phyloP scores from a whole-genome alignment of 768 basidiomycete species.

The Pleurotus pulmonarius region DNA sequence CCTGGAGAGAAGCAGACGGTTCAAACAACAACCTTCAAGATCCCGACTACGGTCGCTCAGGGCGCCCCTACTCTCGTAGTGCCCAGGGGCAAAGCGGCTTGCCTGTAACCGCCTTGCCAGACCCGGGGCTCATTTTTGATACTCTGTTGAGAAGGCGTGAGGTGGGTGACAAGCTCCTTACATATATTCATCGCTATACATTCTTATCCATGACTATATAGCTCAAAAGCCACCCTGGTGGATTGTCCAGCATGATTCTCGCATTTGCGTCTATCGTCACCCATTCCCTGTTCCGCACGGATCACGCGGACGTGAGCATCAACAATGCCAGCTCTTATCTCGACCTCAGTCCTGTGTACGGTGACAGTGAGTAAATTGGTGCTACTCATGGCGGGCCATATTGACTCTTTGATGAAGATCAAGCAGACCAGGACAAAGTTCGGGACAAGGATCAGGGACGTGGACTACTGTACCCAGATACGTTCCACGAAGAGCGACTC shows the following conservation, averaged over 20 bases:
- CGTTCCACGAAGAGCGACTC: slow-evolving; percentile 49
- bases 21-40: slow-evolving; percentile 43
- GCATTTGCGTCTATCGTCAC: slow-evolving; percentile 65
- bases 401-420: slow-evolving; percentile 19
- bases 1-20: slow-evolving; percentile 47
- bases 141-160: slow-evolving; percentile 41
- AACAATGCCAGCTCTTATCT: slow-evolving; percentile 56
- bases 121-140: slow-evolving; percentile 61
- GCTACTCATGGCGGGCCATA: too few relatives aligned
- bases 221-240: slow-evolving; percentile 37
- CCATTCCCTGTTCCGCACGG: slow-evolving; percentile 54
- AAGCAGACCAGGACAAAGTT: slow-evolving; percentile 34
- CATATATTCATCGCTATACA: too few relatives aligned
- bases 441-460: slow-evolving; percentile 44
- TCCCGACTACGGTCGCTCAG: slow-evolving; percentile 46
- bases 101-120: slow-evolving; percentile 43
- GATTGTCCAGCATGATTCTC: slow-evolving; percentile 60
- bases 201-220: too few relatives aligned
- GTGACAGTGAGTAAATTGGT: slow-evolving; percentile 40
- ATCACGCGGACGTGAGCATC: slow-evolving; percentile 33
- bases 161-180: too few relatives aligned
- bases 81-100: slow-evolving; percentile 40
- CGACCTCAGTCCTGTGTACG: slow-evolving; percentile 55
- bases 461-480: slow-evolving; percentile 51
- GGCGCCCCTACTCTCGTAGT: slow-evolving; percentile 49